Base-by-base conservation (phyloP, 495 filamentous ascomycete species). In the Penicillium antarcticum region DNA sequence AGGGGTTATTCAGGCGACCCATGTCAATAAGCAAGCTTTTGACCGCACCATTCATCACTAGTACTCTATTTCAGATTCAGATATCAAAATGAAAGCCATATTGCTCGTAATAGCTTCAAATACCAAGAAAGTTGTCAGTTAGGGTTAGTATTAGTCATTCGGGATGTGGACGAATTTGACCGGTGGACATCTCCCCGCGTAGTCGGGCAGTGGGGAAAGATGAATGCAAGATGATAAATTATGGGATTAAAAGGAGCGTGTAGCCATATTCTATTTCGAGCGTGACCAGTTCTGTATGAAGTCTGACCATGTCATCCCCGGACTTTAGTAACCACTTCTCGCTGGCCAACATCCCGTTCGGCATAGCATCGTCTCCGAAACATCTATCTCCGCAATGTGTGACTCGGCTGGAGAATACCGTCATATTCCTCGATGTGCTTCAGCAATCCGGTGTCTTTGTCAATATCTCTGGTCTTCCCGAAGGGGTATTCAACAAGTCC, bases 291-390 rank as follows among this genome's bases (percentile, higher is more conserved):
- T n/a, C 7, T 34, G 29, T 36, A 21, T 32, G 0, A 10, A 45
- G 24, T 13, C 33, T 41, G 36, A 57, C 11, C 8, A 69, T 67
- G 61, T 52, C 61, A 12, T 67, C 62, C 40, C 42, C 57, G 4
- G 46, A 53, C 2, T 66, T 63, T 33, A 53, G 45, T 35, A 53
- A 51, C 29, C 65, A 66, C 17, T 70, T 67, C 47, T 66, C 89
- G 13, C 69, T 95, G 34, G 71, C 80, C 55, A 95, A 96, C 67
- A 83, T 95, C 52, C 91, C 91, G 7, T 92, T 92, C 65, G 89
- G 90, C 50, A 84, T 95, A 53, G 85, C 92, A 56, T 80, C 74
- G 16, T 88, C 83, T 2, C 45, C 72, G 5, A 47, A 56, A 9
- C 71, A 83, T 58, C 62, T 72, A 1, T 60, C 60, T 33, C 82